Conservation (phyloP, 2,329 filamentous ascomycete species). For the Fusarium hainanense region DNA sequence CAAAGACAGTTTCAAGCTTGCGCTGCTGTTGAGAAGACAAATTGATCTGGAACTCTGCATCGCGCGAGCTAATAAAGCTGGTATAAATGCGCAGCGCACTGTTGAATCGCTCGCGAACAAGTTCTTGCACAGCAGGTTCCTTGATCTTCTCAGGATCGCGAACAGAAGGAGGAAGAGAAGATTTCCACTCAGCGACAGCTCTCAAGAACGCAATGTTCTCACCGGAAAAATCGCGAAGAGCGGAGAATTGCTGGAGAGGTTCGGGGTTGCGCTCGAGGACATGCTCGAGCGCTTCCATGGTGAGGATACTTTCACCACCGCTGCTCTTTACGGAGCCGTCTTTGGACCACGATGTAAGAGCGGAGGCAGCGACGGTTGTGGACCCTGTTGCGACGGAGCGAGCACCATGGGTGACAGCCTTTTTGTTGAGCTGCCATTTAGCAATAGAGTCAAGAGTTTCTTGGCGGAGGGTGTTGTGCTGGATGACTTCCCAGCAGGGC, state of each 20-base stretch:
- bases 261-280: slow-evolving; percentile 68
- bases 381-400: slow-evolving; percentile 51
- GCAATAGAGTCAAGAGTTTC: slow-evolving; percentile 63
- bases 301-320: slow-evolving; percentile 53
- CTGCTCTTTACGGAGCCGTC: slow-evolving; percentile 50
- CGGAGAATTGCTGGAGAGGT: slow-evolving; percentile 72
- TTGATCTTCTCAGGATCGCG: slow-evolving; percentile 40
- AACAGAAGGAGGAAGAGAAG: slow-evolving; percentile 43
- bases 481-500: slow-evolving; percentile 68
- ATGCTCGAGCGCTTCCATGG: slow-evolving; percentile 58
- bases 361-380: slow-evolving; percentile 49
- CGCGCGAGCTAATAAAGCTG: slow-evolving; percentile 43
- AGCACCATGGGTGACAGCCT: slow-evolving; percentile 45
- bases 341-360: slow-evolving; percentile 53
- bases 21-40: slow-evolving; percentile 67
- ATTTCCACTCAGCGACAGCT: slow-evolving; percentile 60
- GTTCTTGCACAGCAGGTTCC: slow-evolving; percentile 44
- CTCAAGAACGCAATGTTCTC: slow-evolving; percentile 75
- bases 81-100: slow-evolving; percentile 61
- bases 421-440: slow-evolving; percentile 59
- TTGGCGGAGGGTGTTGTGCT: slow-evolving; percentile 57
- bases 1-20: slow-evolving; percentile 67
- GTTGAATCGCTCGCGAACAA: slow-evolving; percentile 65
- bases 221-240: slow-evolving; percentile 73
- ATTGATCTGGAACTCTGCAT: slow-evolving; percentile 74